phyloP scores from a whole-genome alignment of 2,329 filamentous ascomycete genomes.

The Cercospora zeae-maydis region DNA sequence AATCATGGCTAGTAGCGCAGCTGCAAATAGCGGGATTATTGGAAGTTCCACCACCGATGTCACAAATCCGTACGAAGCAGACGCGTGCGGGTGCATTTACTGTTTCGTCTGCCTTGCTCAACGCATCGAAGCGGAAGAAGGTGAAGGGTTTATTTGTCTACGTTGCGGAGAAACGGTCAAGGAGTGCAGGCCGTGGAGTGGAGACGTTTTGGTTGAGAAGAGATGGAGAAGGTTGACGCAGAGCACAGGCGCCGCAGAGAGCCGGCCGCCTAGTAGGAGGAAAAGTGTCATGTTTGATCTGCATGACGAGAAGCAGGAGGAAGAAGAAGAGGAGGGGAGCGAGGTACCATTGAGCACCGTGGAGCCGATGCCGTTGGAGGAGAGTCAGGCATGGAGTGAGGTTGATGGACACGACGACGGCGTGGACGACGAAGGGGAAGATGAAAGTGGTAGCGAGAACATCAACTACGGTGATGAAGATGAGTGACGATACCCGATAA shows the following conservation, averaged over 20 bases:
- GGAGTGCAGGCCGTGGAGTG: slow-evolving; percentile 85
- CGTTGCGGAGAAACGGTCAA: slow-evolving; percentile 80
- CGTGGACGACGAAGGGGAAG: slow-evolving; percentile 16
- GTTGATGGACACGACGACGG: slow-evolving; percentile 23
- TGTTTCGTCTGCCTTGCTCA: slow-evolving; percentile 95
- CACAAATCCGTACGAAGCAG: slow-evolving; percentile 90
- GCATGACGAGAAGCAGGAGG: slow-evolving; percentile 23
- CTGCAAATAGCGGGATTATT: slow-evolving; percentile 63
- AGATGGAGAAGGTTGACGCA: slow-evolving; percentile 12
- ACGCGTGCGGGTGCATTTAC: slow-evolving; percentile 87
- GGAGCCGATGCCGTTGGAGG: slow-evolving; percentile 33
- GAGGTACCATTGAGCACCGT: slow-evolving; percentile 22
- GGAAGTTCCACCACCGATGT: slow-evolving; percentile 89
- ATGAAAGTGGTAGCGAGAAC: slow-evolving; percentile 13
- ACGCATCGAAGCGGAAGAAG: slow-evolving; percentile 84
- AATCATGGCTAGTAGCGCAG: slow-evolving; percentile 54
- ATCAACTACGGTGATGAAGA: slow-evolving; percentile 21
- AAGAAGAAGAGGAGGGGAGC: slow-evolving; percentile 18
- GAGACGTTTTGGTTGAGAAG: slow-evolving; percentile 65
- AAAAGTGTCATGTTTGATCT: slow-evolving; percentile 34
- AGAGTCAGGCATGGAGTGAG: slow-evolving; percentile 29
- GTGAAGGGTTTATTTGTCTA: slow-evolving; percentile 88
- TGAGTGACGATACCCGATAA: slow-evolving; percentile 20
- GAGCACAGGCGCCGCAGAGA: slow-evolving; percentile 18
- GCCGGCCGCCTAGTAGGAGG: slow-evolving; percentile 33